Base-by-base conservation (phyloP, 352 stramenopile genomes). In the Elongisporangium anandrum region DNA sequence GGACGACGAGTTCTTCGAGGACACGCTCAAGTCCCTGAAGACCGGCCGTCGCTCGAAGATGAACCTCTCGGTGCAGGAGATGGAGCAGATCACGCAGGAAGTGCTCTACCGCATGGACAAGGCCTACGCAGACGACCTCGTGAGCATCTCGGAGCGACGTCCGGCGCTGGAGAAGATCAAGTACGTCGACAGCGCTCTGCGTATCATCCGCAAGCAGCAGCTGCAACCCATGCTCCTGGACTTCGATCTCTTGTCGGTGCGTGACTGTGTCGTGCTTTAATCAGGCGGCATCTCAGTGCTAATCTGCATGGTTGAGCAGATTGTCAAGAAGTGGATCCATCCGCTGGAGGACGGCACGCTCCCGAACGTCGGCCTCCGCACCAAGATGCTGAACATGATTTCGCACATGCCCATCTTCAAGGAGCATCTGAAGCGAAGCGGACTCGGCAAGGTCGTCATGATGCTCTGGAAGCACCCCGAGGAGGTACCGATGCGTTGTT, bases 301-400 rank as follows among this genome's bases (percentile, higher is more conserved):
- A 1, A 12, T n/a, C 52, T 20, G 64, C 20, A 29, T 20, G 26
- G 48, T 53, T 62, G 41, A 52, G 19, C 47, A 95, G 85, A 88
- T 95, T 62, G 81, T 95, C 54, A 95, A 93, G 67, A 94, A 94
- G 60, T 95, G 87, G 87, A 95, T 95, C 41, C 85, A 94, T 58
- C 87, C 87, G 22, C 51, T 94, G 41, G 87, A 94, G 1, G 75
- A 93, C 50, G 81, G 83, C 20, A 63, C 81, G 41, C 63, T 95
- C 50, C 84, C 87, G 15, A 95, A 94, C 59, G 72, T 95, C 10
- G 83, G 87, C n/a, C 66, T 95, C 45, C 84, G 87, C 26, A 90
- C 87, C 50, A 94, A 90, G 66, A 91, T 95, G 78, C 71, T 95
- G 10, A 75, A 94, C 10, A 91, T 93, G 74, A 72, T 92, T 45